Evolutionary conservation across 306 rosid species (phyloP), one percentile per base, ranked within the genome.

Genomic region (Alnus glutinosa): DNA sequence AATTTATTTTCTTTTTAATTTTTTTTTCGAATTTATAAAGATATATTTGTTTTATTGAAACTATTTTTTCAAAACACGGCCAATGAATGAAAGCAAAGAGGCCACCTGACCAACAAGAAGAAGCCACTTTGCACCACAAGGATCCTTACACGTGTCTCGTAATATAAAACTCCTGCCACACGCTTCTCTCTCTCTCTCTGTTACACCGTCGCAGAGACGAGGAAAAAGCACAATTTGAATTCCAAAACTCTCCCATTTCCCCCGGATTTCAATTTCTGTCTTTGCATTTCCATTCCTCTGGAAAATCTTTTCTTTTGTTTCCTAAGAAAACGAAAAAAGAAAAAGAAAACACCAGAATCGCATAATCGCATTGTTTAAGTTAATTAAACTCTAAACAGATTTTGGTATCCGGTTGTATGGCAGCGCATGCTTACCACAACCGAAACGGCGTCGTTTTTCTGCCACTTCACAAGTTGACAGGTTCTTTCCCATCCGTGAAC

Each of bases 391-490:
- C 44, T 42, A 66, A 66, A 34, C 3, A n/a, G 54, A 44, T 16
- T 44, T 46, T 6, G 14, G 78, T 52, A 19, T 36, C 61, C 36
- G 28, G 47, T 75, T 83, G 83, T 70, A 77, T 86, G 85, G 83
- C 81, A 80, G 62, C 79, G 62, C 49, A 62, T 23, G 71, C 61
- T 63, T 19, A 23, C 46, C 77, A 78, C 6, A 47, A 52, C 28
- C 78, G 11, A 71, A 80, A 61, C 39, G 83, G 78, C 78, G 66
- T 77, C 77, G 58, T 86, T 77, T 77, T 62, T 28, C 2, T 51
- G 30, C 77, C 76, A 1, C 47, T 23, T 54, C 18, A n/a, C 68
- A 32, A 54, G 2, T 50, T 48, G 11, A 9, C 72, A 3, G 71
- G 7, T 16, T 16, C 32, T 28, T n/a, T 28, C 58, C 59, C 58